Conservation (phyloP, 345 rosid species). For the Gossypium turneri region DNA sequence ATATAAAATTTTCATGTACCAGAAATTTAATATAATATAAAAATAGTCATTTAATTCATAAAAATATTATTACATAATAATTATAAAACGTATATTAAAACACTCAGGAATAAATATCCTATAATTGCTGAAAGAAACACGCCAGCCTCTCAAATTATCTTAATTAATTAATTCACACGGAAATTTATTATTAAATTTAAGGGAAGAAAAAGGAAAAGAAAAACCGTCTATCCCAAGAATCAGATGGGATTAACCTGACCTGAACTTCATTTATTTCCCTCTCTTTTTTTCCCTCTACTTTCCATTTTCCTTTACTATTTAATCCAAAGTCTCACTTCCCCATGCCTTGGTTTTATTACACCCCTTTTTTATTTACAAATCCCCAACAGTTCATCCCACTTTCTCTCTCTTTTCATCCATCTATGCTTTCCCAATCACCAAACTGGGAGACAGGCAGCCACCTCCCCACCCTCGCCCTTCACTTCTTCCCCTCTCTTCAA, state of each 20-base stretch:
- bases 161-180: background rate
- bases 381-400: background rate
- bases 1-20: no score
- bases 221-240: slow-evolving; percentile 14
- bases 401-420: background rate
- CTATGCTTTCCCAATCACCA: slow-evolving; percentile 11
- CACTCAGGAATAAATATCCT: background rate
- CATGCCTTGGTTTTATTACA: background rate
- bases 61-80: background rate
- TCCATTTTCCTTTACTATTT: background rate
- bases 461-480: background rate
- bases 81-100: background rate
- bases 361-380: background rate
- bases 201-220: background rate
- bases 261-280: background rate
- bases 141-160: background rate
- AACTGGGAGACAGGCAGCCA: background rate
- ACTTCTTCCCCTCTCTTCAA: background rate
- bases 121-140: background rate
- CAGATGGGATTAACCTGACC: slow-evolving; percentile 24
- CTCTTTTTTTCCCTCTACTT: background rate
- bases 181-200: background rate
- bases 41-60: background rate
- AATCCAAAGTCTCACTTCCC: background rate
- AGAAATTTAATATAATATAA: background rate